Evolutionary conservation across 2,329 filamentous ascomycete species (phyloP), one percentile per base, ranked within the genome.

Genomic region (Periconia macrospinosa): DNA sequence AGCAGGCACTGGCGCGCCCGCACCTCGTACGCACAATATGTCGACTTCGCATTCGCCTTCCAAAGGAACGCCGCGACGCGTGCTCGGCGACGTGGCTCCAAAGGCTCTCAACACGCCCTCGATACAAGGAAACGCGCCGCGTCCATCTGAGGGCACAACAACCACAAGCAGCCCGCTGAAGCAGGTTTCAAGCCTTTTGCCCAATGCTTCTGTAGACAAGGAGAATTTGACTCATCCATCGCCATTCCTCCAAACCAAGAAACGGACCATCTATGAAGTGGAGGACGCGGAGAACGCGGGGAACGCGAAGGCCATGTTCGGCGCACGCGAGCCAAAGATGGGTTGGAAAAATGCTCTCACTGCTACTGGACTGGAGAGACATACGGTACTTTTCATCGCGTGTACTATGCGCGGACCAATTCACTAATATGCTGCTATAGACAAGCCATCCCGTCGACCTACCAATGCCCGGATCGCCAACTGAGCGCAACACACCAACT

Each of bases 101-200:
- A 68, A 62, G 52, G 64, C 70, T 44, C 61, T 68, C 45, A 74
- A 73, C 55, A 67, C 68, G 52, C 61, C 70, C 18, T 65, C 62
- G 20, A 69, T 62, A 55, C 63, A 65, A 56, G 56, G 45, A 18
- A 23, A 54, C 53, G 53, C 43, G 27, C 35, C 57, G 44, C 61
- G 67, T 19, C 42, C 59, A 47, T 60, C 63, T 45, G 62, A 68
- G 55, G 52, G 51, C 52, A 55, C 55, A 57, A 62, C 60, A 57
- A 55, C 61, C 35, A 59, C 64, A n/a, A 74, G 68, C 58, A 74
- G 68, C 58, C 70, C 70, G 47, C 59, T 72, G 41, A 75, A 73
- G 57, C 71, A 72, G 44, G 59, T 63, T 37, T 60, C 60, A 14
- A 61, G 64, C 7, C 57, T 68, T 10, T 62, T 61, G 6, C 63